Conservation (phyloP, 495 filamentous ascomycete species). For the Penicillium arizonense region DNA sequence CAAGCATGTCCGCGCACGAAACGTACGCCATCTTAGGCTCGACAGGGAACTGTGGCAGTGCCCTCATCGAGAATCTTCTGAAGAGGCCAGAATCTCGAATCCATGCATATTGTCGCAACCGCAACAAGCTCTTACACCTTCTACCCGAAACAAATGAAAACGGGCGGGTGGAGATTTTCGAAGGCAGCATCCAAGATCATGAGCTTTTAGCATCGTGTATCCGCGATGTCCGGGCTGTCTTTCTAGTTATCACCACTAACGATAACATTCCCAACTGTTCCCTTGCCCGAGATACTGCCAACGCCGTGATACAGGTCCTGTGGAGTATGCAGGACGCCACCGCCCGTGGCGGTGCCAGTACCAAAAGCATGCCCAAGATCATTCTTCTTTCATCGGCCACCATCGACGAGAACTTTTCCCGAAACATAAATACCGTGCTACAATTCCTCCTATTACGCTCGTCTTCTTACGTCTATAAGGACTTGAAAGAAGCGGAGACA, state of each 20-base stretch:
- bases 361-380: slow-evolving; percentile 27
- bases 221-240: not conserved
- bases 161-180: not conserved
- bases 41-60: slow-evolving; percentile 22
- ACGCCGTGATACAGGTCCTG: not conserved
- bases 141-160: too few relatives aligned
- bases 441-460: not conserved
- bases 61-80: slow-evolving; percentile 35
- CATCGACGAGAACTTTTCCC: slow-evolving; percentile 29
- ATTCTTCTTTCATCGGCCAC: slow-evolving; percentile 39
- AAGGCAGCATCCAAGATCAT: not conserved
- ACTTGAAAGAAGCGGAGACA: slow-evolving; percentile 28
- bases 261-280: not conserved
- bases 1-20: too few relatives aligned
- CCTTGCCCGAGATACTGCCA: not conserved
- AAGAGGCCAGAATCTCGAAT: slow-evolving; percentile 8
- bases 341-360: too few relatives aligned
- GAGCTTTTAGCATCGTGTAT: not conserved
- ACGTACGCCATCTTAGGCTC: slow-evolving; percentile 25
- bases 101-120: not conserved
- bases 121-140: not conserved
- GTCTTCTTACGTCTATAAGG: not conserved
- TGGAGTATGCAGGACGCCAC: not conserved
- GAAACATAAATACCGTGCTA: slow-evolving; percentile 4
- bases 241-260: not conserved